Conservation (phyloP, 2,329 filamentous ascomycete genomes). For the Shiraia sp. region DNA sequence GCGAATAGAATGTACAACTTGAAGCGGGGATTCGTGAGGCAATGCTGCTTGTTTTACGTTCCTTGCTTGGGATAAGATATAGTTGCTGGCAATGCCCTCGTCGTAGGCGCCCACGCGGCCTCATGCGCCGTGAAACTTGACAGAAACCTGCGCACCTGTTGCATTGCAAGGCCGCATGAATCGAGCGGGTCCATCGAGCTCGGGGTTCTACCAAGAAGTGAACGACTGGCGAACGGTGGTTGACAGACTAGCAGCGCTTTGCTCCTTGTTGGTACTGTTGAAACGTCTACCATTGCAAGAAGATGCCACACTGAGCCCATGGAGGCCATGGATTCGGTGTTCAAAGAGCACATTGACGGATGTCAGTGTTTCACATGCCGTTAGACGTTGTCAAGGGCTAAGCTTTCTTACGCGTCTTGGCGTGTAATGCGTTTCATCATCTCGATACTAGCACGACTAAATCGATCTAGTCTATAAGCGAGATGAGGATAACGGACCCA, state of each 20-base stretch:
- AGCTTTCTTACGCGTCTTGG: slow-evolving; percentile 23
- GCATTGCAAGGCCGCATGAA: too few species aligned
- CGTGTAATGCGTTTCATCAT: slow-evolving; percentile 22
- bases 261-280: not conserved
- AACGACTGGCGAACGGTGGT: slow-evolving; percentile 5
- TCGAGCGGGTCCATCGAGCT: slow-evolving; percentile 1
- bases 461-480: not conserved
- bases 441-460: slow-evolving; percentile 9
- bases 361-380: slow-evolving; percentile 29
- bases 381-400: slow-evolving; percentile 14
- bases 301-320: not conserved
- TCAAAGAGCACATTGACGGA: too few species aligned
- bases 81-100: not conserved
- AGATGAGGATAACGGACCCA: not conserved
- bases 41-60: not conserved
- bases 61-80: not conserved
- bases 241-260: not conserved
- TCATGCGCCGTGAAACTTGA: slow-evolving; percentile 20
- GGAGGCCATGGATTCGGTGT: slow-evolving; percentile 1
- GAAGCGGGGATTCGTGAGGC: not conserved
- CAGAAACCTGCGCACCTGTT: slow-evolving; percentile 11
- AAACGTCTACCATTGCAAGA: not conserved
- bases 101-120: slow-evolving; percentile 21
- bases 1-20: not conserved
- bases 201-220: slow-evolving; percentile 5